A percentile compares a stretch with the other conserved stretches of the same genome.
phyloP scores from a whole-genome alignment of 495 filamentous ascomycete species.

The Penicillium desertorum region DNA sequence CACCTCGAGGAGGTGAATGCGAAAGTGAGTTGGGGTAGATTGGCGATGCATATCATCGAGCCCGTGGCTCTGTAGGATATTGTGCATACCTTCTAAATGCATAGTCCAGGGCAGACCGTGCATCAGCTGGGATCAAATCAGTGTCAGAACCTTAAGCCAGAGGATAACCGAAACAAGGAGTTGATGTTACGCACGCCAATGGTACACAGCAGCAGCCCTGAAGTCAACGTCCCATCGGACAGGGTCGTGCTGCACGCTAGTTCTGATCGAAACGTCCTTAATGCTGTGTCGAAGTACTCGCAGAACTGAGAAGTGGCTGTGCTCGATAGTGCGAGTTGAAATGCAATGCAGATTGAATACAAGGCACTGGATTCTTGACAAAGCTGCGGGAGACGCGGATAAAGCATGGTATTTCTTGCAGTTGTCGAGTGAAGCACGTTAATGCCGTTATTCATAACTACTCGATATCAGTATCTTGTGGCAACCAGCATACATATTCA shows the following conservation, averaged over 20 bases:
- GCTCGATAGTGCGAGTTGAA: constrained; percentile 29
- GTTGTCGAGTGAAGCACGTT: constrained; percentile 38
- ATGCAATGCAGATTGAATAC: constrained; percentile 35
- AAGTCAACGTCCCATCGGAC: constrained; percentile 35
- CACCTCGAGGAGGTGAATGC: constrained; percentile 35
- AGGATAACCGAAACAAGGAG: not conserved
- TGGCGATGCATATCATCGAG: constrained; percentile 7
- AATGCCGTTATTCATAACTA: constrained; percentile 35
- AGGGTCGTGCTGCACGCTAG: constrained; percentile 28
- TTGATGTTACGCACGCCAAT: constrained; percentile 33
- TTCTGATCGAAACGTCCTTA: constrained; percentile 36
- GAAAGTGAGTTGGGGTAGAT: constrained; percentile 19
- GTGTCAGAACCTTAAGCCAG: not conserved
- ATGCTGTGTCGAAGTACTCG: constrained; percentile 35
- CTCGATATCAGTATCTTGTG: not conserved
- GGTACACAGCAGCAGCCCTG: constrained; percentile 38
- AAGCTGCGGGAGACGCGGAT: constrained; percentile 26
- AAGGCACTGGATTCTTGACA: constrained; percentile 34
- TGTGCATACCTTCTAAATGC: constrained; percentile 42
- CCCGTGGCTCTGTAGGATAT: constrained; percentile 29
- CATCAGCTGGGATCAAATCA: constrained; percentile 27
- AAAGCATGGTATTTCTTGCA: constrained; percentile 23
- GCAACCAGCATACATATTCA: not conserved
- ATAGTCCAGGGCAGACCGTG: constrained; percentile 40
- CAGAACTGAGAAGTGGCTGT: constrained; percentile 24